Base-by-base conservation (phyloP, 148 eudicot species). In the Polygonum maritimum region DNA sequence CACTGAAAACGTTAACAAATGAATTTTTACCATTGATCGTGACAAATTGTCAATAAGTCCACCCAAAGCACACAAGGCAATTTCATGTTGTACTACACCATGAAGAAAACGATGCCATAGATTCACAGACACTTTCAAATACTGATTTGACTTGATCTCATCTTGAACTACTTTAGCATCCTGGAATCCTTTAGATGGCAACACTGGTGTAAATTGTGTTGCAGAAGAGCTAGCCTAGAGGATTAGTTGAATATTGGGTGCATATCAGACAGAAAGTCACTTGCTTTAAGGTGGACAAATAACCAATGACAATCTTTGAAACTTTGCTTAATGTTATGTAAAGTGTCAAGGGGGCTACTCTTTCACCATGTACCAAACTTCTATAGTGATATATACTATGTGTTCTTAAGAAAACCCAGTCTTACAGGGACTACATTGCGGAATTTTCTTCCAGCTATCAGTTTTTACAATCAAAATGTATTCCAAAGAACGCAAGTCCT, bases 11-110 rank as follows among this genome's bases (percentile, higher is more conserved):
- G 4, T 38, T 1, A 15, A 45, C 49, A 39, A 39, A 40, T 2
- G 39, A 39, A 22, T 14, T 38, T 71, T 13, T 85, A 90, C 99
- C 97, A 87, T 90, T 79, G 90, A 71, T 79, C 99, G 85, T 40
- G 89, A 83, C 69, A 92, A 78, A 83, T 95, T 90, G 85, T 81
- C 86, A 44, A 86, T 63, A 74, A 95, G 94, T 51, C 88, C 88
- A 75, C 99, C 99, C 79, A 95, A n/a, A n/a, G n/a, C n/a, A n/a
- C n/a, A n/a, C n/a, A n/a, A n/a, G n/a, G n/a, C n/a, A n/a, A n/a
- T n/a, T 74, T 87, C 96, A 77, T 79, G 81, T 74, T 88, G 81
- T 48, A 78, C 41, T 73, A 90, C 82, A 74, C 88, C 87, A 81
- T 87, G 88, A 80, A 85, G 79, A 75, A 84, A 79, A 75, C 81